Conservation (phyloP, 2,329 filamentous ascomycete species). For the Aphanoascus verrucosus region DNA sequence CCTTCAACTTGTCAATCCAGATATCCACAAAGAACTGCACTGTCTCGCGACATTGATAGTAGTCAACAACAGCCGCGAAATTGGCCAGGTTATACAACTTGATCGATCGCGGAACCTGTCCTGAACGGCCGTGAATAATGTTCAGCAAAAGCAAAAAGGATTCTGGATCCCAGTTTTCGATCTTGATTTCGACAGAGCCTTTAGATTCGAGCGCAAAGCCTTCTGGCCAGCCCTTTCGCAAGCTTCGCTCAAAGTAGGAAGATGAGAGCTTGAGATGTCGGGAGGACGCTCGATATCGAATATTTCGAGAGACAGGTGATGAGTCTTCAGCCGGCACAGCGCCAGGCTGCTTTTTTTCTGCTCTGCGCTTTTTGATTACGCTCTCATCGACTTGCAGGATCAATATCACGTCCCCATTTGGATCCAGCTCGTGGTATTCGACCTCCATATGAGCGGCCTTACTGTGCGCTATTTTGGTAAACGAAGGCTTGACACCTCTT, state of each 20-base stretch:
- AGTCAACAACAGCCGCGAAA: conserved; percentile 37
- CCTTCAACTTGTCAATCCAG: conserved; percentile 29
- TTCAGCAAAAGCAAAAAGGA: conserved; percentile 37
- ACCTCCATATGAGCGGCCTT: not conserved
- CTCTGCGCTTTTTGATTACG: too few species aligned
- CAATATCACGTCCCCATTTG: not conserved
- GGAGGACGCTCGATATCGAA: not conserved
- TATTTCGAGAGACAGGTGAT: not conserved
- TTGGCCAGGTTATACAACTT: conserved; percentile 36
- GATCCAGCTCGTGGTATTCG: not conserved
- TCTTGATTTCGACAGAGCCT: not conserved
- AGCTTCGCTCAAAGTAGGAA: conserved; percentile 2
- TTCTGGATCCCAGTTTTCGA: conserved; percentile 21
- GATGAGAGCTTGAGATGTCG: conserved; percentile 4
- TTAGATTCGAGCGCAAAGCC: not conserved
- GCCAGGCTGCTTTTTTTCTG: too few species aligned
- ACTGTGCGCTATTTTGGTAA: too few species aligned
- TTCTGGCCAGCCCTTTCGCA: not conserved
- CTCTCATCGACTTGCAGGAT: not conserved
- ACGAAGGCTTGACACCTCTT: too few species aligned
- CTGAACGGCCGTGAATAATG: conserved; percentile 37
- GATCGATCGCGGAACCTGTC: conserved; percentile 32
- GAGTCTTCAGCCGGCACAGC: not conserved
- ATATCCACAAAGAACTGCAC: conserved; percentile 34
- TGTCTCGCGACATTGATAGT: conserved; percentile 35